Evolutionary conservation across 768 basidiomycete genomes (phyloP), one percentile per base, ranked within the genome.

Genomic region (Agaricus blazei): DNA sequence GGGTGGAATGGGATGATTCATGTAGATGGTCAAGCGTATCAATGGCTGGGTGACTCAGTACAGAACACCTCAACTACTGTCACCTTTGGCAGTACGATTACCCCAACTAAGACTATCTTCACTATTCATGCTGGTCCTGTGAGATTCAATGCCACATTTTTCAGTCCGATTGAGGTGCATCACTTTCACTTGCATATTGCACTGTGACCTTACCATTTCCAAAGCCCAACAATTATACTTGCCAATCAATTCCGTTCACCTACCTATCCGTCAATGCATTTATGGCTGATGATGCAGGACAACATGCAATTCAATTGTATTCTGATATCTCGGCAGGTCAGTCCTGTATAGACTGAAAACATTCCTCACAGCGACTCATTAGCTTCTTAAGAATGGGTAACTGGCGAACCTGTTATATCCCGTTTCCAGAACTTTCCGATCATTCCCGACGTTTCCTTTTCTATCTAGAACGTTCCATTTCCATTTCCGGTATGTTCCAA

Each of bases 151-250:
- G 73, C 74, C 9, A 77, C 68, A 3, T 85, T 82, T 59, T 63
- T 82, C 12, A 81, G 78, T 60, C 83, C 81, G 5, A 72, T 84
- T 9, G 81, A 82, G 74, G 81, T 81, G 59, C 27, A 64, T 53
- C 9, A 11, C 0, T 23, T n/a, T 19, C 3, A 23, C 7, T 3
- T 48, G 31, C 46, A 38, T 23, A 14, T 40, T 24, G 29, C 9
- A 52, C 15, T 4, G 14, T 28, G 27, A 45, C 53, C 53, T 14
- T 38, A 4, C 34, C n/a, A 26, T 23, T 4, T 47, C 12, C 4
- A 24, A 51, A 82, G 81, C 77, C 77, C 9, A 58, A 60, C 9
- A 77, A 82, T 57, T 68, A 77, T 40, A 69, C 72, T 19, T 70
- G 68, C 26, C 81, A 82, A 58, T 84, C 82, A 3, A 67, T 80